These are phyloP conservation scores for Pleurotus cornucopiae DNA, from an alignment of 768 basidiomycete species.

Conservation along the genomic window DNA sequence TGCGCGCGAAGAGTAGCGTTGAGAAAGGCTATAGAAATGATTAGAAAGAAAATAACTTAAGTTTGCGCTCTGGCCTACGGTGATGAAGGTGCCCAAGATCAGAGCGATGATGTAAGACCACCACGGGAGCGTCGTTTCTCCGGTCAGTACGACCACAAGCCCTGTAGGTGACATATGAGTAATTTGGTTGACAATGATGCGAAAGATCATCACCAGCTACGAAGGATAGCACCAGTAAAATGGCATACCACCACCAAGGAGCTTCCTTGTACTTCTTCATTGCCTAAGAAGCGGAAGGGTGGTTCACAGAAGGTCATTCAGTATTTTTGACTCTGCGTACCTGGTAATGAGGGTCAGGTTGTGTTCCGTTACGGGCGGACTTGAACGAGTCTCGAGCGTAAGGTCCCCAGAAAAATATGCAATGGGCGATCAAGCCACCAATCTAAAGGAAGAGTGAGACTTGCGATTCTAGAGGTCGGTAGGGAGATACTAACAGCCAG, in stretches of 20 bases:
- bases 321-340: slow-evolving; percentile 16
- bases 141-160: slow-evolving; percentile 51
- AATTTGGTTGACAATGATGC: no score
- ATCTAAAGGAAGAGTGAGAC: slow-evolving; percentile 29
- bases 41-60: background rate
- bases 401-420: slow-evolving; percentile 53
- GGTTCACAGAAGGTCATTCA: background rate
- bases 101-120: slow-evolving; percentile 60
- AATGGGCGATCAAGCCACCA: slow-evolving; percentile 56
- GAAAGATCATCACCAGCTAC: slow-evolving; percentile 39
- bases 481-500: slow-evolving; percentile 31
- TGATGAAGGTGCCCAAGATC: slow-evolving; percentile 41
- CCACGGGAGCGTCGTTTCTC: slow-evolving; percentile 58
- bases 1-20: slow-evolving; percentile 49
- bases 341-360: slow-evolving; percentile 56
- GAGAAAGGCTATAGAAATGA: slow-evolving; percentile 43
- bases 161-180: slow-evolving; percentile 23
- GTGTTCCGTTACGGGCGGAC: slow-evolving; percentile 37
- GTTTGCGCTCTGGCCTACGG: slow-evolving; percentile 17
- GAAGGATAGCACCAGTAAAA: slow-evolving; percentile 46
- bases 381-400: slow-evolving; percentile 47
- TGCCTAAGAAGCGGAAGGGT: slow-evolving; percentile 22
- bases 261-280: slow-evolving; percentile 60
- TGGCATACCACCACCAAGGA: slow-evolving; percentile 58
- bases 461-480: background rate